phyloP scores from a whole-genome alignment of 1,284 basidiomycete species.

The Puccinia novopanici region DNA sequence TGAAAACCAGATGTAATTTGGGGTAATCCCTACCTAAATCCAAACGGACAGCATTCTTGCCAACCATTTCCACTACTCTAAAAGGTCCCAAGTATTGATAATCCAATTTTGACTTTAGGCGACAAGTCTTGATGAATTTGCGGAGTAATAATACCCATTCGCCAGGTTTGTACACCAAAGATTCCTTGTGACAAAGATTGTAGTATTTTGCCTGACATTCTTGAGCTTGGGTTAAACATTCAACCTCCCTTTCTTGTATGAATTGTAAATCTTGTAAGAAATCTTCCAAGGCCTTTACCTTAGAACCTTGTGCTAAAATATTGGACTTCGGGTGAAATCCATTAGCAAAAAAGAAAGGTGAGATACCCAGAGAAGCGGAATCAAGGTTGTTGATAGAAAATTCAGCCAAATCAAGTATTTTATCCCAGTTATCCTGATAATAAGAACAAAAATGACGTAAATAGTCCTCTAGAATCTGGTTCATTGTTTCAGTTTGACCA shows the following conservation, averaged over 20 bases:
- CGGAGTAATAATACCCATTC: background rate
- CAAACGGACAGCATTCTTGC: background rate
- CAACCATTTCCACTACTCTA: background rate
- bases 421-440: constrained; percentile 20
- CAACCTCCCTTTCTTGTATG: too few relatives aligned
- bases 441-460: constrained; percentile 15
- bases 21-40: background rate
- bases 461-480: constrained; percentile 34
- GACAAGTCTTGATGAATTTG: background rate
- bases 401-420: background rate
- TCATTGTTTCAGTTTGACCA: constrained; percentile 30
- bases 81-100: constrained; percentile 24
- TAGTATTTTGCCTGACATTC: background rate
- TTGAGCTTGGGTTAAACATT: too few relatives aligned
- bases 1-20: constrained; percentile 36
- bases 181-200: background rate
- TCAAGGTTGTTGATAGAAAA: constrained; percentile 16
- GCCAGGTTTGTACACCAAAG: background rate
- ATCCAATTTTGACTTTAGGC: constrained; percentile 9
- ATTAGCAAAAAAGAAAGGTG: constrained; percentile 9
- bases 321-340: background rate
- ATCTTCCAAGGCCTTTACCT: background rate
- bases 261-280: background rate
- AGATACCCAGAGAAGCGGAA: background rate
- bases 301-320: background rate